Evolutionary conservation across 2,329 filamentous ascomycete genomes (phyloP).

Genomic region (Epichloe coenophiala): DNA sequence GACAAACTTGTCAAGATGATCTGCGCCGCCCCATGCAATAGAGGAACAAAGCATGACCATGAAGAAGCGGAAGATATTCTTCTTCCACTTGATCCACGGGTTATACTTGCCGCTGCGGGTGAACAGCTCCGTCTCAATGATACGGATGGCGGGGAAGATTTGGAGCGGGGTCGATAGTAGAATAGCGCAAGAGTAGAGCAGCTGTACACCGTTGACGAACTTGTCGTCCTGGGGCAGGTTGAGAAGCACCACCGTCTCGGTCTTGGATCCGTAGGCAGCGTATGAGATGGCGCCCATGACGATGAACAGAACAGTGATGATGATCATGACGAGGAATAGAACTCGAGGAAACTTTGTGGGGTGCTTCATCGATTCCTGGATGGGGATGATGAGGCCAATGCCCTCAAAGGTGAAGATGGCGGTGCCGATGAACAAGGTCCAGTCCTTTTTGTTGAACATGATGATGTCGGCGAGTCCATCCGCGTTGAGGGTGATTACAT

Average conservation of each 20-base stretch:
- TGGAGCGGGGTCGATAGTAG: constrained; percentile 88
- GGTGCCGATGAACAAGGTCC: constrained; percentile 97
- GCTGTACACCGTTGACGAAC: constrained; percentile 89
- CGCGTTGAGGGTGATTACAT: constrained; percentile 66
- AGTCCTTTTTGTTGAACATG: constrained; percentile 82
- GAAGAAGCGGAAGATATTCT: constrained; percentile 92
- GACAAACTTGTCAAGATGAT: constrained; percentile 94
- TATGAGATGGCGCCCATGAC: constrained; percentile 90
- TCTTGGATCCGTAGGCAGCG: constrained; percentile 87
- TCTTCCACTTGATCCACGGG: constrained; percentile 98
- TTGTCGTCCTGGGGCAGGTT: constrained; percentile 94
- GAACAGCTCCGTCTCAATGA: constrained; percentile 88
- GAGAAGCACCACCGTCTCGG: constrained; percentile 89
- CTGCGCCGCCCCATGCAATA: constrained; percentile 85
- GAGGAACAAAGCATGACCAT: constrained; percentile 75
- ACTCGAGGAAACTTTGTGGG: constrained; percentile 84
- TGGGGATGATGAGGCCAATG: constrained; percentile 93
- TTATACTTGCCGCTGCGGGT: constrained; percentile 94
- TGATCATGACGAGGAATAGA: constrained; percentile 80
- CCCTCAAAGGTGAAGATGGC: constrained; percentile 99
- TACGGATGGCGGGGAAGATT: constrained; percentile 94
- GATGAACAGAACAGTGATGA: constrained; percentile 83
- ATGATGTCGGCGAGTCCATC: constrained; percentile 75
- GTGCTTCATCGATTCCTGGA: constrained; percentile 91
- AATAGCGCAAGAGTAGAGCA: constrained; percentile 96